Evolutionary conservation across 306 rosid genomes (phyloP).

Genomic region (Spatholobus suberectus): DNA sequence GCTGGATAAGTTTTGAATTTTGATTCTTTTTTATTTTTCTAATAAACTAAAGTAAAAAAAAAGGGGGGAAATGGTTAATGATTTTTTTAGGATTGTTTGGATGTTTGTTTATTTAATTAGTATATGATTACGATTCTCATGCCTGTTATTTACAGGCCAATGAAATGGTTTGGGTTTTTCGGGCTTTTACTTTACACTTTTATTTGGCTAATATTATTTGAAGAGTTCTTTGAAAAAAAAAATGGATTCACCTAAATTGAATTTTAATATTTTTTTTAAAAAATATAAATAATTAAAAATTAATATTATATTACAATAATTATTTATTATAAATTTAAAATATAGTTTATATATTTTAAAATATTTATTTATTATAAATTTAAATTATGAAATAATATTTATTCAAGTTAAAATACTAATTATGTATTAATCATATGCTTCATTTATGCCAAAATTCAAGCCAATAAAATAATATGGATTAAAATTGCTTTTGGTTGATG

Average conservation of each 20-base stretch:
- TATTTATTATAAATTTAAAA: no score
- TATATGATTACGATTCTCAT: not conserved
- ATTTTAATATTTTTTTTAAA: no score
- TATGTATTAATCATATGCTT: not conserved
- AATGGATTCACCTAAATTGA: no score
- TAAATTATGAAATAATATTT: no score
- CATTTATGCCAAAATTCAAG: not conserved
- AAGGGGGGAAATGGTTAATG: not conserved
- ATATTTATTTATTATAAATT: no score
- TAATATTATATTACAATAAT: no score
- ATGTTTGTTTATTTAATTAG: constrained; percentile 1
- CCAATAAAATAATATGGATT: not conserved
- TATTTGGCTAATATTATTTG: not conserved
- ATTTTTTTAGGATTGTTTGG: not conserved
- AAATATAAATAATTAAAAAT: no score
- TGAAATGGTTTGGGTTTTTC: constrained; percentile 21
- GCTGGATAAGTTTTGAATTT: constrained; percentile 44
- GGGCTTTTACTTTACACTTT: constrained; percentile 30
- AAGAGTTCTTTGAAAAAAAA: not conserved
- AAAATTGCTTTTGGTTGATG: not conserved
- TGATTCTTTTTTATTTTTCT: not conserved
- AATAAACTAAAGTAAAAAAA: not conserved
- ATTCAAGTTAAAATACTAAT: no score
- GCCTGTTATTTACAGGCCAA: constrained; percentile 14
- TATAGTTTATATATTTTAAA: no score